Conservation (phyloP, 257 asterid species). For the Solanum sitiens region DNA sequence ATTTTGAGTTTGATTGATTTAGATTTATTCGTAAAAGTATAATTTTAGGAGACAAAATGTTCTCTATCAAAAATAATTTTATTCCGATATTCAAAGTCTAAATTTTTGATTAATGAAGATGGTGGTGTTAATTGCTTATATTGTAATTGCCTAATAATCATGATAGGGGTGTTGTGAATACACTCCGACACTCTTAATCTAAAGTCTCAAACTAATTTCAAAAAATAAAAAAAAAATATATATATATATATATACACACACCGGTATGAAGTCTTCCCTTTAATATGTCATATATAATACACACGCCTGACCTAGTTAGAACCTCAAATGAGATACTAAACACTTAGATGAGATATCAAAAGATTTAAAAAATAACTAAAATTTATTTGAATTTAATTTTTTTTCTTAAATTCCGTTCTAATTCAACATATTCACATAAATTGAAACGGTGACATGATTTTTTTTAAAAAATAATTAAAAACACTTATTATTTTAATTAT, state of each 20-base stretch:
- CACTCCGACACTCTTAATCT: background rate
- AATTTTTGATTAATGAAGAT: background rate
- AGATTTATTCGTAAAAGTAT: background rate
- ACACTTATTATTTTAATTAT: background rate
- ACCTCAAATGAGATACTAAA: background rate
- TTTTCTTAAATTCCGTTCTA: background rate
- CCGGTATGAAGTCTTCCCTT: background rate
- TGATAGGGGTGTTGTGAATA: background rate
- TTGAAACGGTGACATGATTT: background rate
- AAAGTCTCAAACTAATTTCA: background rate
- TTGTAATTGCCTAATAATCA: background rate
- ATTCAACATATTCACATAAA: background rate
- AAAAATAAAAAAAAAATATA: background rate
- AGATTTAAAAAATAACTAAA: background rate
- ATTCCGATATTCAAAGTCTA: no score
- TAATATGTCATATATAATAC: background rate
- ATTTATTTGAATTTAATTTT: background rate
- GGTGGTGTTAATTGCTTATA: background rate
- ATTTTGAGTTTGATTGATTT: background rate
- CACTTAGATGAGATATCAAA: background rate
- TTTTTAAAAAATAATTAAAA: background rate
- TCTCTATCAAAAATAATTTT: background rate
- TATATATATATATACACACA: no score
- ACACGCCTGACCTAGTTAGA: background rate
- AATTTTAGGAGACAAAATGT: background rate